Evolutionary conservation across 306 rosid species (phyloP), one percentile per base, ranked within the genome.

Genomic region (Acacia confusa): DNA sequence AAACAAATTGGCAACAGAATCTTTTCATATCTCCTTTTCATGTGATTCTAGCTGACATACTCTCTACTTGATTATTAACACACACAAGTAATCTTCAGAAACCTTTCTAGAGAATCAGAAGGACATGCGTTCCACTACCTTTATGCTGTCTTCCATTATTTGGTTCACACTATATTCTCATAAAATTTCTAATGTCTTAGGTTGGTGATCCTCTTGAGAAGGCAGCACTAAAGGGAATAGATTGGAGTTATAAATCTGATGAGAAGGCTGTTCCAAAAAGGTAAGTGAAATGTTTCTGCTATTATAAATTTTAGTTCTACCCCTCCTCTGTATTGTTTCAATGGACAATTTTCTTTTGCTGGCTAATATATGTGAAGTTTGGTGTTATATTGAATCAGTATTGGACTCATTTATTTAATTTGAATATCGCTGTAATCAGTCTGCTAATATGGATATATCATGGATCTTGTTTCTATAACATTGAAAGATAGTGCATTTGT

Each of bases 131-230:
- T 78, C 70, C 43, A 3, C 73, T 81, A 45, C 81, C 24, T 67
- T 69, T 25, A 41, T 55, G 40, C 43, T 74, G 44, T 7, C 48
- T 32, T 57, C 53, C 58, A 57, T 78, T 63, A 48, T 74, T 74
- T 75, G 52, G 5, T 79, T 70, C 24, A 45, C 70, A 34, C 65
- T 27, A 1, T 70, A 50, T 74, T 78, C 71, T 68, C 79, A 47
- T 83, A 41, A 66, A 64, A 71, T 84, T 65, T 66, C 73, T 78
- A 74, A 75, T 81, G 83, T 79, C 45, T 53, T 74, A 96, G 99
- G 98, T 96, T 81, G 99, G 99, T 11, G 99, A 96, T 96, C 99
- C 99, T 87, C 97, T 96, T 12, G 99, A 96, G 82, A 96, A 96
- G 90, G 99, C 99, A 65, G 93, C 99, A 12, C 97, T 96, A 10